A percentile compares a stretch with the other conserved stretches of the same genome.
These are phyloP conservation scores for Bipolaris cookei DNA, from an alignment of 2,329 filamentous ascomycete species.

Conservation along the genomic window DNA sequence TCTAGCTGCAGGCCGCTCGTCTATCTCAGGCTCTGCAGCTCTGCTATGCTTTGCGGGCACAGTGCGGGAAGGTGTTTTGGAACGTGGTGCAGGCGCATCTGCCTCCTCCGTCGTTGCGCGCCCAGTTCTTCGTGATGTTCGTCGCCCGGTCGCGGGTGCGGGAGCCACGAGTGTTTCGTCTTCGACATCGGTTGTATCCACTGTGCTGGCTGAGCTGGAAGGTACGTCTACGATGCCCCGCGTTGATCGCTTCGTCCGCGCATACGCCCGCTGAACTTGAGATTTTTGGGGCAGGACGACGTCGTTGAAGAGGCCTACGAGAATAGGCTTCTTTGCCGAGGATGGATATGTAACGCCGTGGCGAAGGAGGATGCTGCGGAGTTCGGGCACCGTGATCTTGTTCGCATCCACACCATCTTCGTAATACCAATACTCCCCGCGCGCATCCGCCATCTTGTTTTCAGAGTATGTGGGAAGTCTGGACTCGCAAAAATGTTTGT, in stretches of 20 bases:
- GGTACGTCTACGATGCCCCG: constrained; percentile 76
- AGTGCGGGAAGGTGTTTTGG: constrained; percentile 46
- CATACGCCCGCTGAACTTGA: constrained; percentile 75
- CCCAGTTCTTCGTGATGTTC: constrained; percentile 46
- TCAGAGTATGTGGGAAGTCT: neutral
- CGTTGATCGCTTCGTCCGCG: constrained; percentile 83
- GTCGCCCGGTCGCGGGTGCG: constrained; percentile 42
- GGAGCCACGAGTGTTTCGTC: constrained; percentile 53
- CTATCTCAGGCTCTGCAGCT: constrained; percentile 44
- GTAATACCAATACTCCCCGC: constrained; percentile 66
- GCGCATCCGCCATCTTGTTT: constrained; percentile 41
- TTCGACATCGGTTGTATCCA: constrained; percentile 62
- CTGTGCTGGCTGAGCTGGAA: constrained; percentile 68
- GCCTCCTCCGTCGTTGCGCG: constrained; percentile 52
- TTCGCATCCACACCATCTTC: constrained; percentile 84
- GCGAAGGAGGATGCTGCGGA: constrained; percentile 89
- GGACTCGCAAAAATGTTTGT: neutral
- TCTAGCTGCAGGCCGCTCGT: constrained; percentile 43
- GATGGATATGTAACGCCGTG: constrained; percentile 86
- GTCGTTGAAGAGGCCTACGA: constrained; percentile 82
- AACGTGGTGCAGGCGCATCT: constrained; percentile 28
- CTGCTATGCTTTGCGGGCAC: constrained; percentile 54
- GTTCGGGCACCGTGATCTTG: constrained; percentile 81
- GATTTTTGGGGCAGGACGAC: constrained; percentile 79
- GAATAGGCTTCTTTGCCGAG: constrained; percentile 87